Base-by-base conservation (phyloP, 352 stramenopile species). In the Globisporangium heterothallicum region DNA sequence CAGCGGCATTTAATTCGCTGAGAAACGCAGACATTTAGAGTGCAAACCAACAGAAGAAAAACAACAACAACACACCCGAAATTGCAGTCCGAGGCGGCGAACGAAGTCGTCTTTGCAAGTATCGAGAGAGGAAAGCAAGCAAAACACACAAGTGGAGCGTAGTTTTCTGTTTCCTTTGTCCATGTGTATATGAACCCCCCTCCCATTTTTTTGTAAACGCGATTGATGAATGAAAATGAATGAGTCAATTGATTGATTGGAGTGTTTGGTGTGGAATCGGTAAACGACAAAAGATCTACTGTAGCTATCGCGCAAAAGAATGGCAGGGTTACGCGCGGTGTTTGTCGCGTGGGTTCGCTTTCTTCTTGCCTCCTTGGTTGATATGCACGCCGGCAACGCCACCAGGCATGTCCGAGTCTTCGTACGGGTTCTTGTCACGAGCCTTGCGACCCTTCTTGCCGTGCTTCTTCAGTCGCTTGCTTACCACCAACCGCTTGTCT, bases 371-470 rank as follows among this genome's bases (percentile, higher is more conserved):
- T 13, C 76, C 78, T 43, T 66, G 68, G 62, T 88, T 88, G 47
- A 88, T 83, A 52, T 85, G 78, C 40, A 86, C 66, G 36, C 64
- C 70, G 18, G 58, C 51, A 25, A 67, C 34, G n/a, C 68, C 72
- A 30, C 57, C 63, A 30, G 79, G 76, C 42, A 91, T 26, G 49
- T 95, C 84, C 41, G 75, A 84, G 61, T 96, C 84, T 59, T 93
- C 86, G 68, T 99, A 99, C 32, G 96, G 96, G 70, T 98, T 98
- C 65, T 98, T 98, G 53, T 99, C 94, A 29, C 95, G 78, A 16
- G 90, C 72, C 71, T 99, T 99, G 14, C 89, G 78, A 30, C 92
- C 91, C 68, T 99, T 99, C 54, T 98, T 97, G 9, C 96, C 96
- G 72, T 97, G 96, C 52, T 94, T 92, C 60, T 97, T 94, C 51